Percentiles rank a stretch among this genome's conserved stretches.
Evolutionary conservation across 257 asterid species (phyloP).

Genomic region (Striga asiatica): DNA sequence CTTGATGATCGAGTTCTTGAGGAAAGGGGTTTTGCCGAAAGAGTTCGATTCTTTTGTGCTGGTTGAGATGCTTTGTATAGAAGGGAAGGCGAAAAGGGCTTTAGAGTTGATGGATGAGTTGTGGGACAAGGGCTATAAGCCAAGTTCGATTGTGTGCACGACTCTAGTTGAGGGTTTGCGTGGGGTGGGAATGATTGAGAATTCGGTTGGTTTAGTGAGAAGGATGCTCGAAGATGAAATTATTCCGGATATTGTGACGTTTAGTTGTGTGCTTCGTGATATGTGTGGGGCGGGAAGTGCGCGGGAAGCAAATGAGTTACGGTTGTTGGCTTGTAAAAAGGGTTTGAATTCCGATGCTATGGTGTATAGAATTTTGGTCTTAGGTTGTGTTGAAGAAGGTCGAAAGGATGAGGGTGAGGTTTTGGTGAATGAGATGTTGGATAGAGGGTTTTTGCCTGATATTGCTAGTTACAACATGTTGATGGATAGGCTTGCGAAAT

Average conservation of each 20-base stretch:
- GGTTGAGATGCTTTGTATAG: slow-evolving; percentile 52
- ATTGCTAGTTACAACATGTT: slow-evolving; percentile 67
- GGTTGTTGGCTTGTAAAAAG: slow-evolving; percentile 56
- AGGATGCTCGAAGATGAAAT: slow-evolving; percentile 51
- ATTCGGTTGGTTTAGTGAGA: slow-evolving; percentile 34
- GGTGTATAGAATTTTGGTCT: slow-evolving; percentile 63
- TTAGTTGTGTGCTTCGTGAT: slow-evolving; percentile 56
- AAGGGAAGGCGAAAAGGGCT: slow-evolving; percentile 33
- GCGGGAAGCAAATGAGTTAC: slow-evolving; percentile 64
- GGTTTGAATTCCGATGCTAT: slow-evolving; percentile 63
- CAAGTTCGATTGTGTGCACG: slow-evolving; percentile 64
- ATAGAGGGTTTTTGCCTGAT: slow-evolving; percentile 64
- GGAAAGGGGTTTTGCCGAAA: slow-evolving; percentile 45
- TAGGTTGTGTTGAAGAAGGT: slow-evolving; percentile 54
- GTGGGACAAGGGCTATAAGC: slow-evolving; percentile 47
- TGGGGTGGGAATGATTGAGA: slow-evolving; percentile 22
- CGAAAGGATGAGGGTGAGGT: slow-evolving; percentile 63
- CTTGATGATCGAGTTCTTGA: slow-evolving; percentile 46
- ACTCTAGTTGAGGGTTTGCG: slow-evolving; percentile 63
- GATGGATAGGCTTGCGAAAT: slow-evolving; percentile 45
- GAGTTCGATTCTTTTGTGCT: slow-evolving; percentile 43
- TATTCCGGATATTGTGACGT: slow-evolving; percentile 69
- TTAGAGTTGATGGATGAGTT: slow-evolving; percentile 50
- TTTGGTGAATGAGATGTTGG: slow-evolving; percentile 85
- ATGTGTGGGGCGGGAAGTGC: slow-evolving; percentile 51